Conservation (phyloP, 208 protist species). For the Kentomonas sorsogonicus region DNA sequence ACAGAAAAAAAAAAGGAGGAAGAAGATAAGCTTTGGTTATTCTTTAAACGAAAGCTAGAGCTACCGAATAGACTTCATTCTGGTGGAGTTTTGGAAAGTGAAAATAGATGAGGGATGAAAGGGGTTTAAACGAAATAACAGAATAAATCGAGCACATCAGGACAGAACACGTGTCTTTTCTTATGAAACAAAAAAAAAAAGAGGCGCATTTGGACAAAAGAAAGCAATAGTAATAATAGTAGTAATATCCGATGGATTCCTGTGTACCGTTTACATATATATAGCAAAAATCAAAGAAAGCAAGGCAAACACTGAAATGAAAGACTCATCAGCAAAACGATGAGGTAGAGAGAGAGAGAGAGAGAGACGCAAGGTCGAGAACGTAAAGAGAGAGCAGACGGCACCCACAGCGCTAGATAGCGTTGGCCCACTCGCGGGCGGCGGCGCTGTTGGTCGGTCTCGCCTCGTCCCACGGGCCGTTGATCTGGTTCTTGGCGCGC, state of each 20-base stretch:
- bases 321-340: no score
- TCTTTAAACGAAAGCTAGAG: not conserved
- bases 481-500: constrained; percentile 84
- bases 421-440: constrained; percentile 87
- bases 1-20: constrained; percentile 4
- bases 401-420: constrained; percentile 12
- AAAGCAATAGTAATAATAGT: no score
- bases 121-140: not conserved
- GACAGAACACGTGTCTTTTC: not conserved
- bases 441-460: constrained; percentile 89
- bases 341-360: no score
- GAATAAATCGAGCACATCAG: no score
- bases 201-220: no score
- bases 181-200: constrained; percentile 5
- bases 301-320: no score
- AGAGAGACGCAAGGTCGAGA: not conserved
- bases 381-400: constrained; percentile 5
- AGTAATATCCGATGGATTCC: no score
- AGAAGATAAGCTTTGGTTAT: not conserved
- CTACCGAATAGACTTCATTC: no score
- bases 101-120: not conserved
- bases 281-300: no score
- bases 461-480: constrained; percentile 89
- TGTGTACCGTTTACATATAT: no score
- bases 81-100: no score